Evolutionary conservation across 1,284 basidiomycete species (phyloP).

Genomic region (Trichosporon ovoides): DNA sequence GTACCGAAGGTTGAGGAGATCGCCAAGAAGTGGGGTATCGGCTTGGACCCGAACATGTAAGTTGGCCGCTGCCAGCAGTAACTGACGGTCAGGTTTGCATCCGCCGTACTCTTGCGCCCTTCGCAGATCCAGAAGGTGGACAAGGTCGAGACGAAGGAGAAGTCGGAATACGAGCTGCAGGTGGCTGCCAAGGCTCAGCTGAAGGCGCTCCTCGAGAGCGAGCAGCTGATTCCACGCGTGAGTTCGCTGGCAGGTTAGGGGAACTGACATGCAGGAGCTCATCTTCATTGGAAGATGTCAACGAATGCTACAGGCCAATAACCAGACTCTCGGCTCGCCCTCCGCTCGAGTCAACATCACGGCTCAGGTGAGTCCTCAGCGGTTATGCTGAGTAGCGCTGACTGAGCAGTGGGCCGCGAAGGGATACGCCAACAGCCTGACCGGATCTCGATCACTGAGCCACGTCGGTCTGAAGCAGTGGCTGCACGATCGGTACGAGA

Average conservation of each 20-base stretch:
- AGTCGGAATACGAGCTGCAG: constrained; percentile 49
- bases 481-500: constrained; percentile 42
- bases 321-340: constrained; percentile 67
- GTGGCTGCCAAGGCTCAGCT: constrained; percentile 51
- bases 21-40: constrained; percentile 70
- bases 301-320: constrained; percentile 57
- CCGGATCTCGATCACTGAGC: constrained; percentile 50
- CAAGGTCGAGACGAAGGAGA: constrained; percentile 25
- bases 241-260: constrained; percentile 9
- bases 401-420: constrained; percentile 47
- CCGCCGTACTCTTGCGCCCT: constrained; percentile 46
- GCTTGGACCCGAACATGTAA: constrained; percentile 64
- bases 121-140: constrained; percentile 40
- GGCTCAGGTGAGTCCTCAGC: constrained; percentile 51
- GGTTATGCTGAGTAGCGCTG: neutral
- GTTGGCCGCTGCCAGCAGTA: constrained; percentile 37
- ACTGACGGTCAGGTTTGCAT: constrained; percentile 39
- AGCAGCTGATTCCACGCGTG: constrained; percentile 51
- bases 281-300: constrained; percentile 79
- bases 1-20: constrained; percentile 60
- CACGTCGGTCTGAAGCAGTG: constrained; percentile 43
- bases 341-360: constrained; percentile 82
- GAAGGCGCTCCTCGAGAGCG: constrained; percentile 52
- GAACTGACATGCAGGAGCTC: constrained; percentile 56
- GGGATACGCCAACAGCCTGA: constrained; percentile 54